phyloP scores from a whole-genome alignment of 805 yeast species.

The Debaryomyces maramus region DNA sequence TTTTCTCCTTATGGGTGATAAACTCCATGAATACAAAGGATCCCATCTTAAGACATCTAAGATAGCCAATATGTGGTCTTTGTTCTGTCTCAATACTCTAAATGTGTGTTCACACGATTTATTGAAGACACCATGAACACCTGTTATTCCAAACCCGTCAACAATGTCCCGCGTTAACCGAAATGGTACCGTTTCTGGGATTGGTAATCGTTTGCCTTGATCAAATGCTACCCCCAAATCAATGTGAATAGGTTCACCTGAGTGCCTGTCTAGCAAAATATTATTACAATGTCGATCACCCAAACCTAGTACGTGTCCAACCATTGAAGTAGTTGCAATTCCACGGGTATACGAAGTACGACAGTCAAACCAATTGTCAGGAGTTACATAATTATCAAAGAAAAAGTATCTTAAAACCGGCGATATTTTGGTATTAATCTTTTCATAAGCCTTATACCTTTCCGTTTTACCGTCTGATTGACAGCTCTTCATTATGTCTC shows the following conservation, averaged over 20 bases:
- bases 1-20: constrained; percentile 69
- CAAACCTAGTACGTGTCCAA: constrained; percentile 84
- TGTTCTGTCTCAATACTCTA: constrained; percentile 61
- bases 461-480: constrained; percentile 47
- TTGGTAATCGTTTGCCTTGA: constrained; percentile 78
- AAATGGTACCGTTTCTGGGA: constrained; percentile 95
- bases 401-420: constrained; percentile 78
- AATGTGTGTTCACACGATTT: constrained; percentile 74
- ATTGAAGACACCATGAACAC: constrained; percentile 74
- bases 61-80: constrained; percentile 72
- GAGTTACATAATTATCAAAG: constrained; percentile 59
- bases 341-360: constrained; percentile 71
- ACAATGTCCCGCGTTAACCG: constrained; percentile 84
- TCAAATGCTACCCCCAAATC: constrained; percentile 97
- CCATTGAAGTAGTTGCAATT: constrained; percentile 79
- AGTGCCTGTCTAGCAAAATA: constrained; percentile 70
- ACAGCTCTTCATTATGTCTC: constrained; percentile 59
- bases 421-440: constrained; percentile 48
- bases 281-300: constrained; percentile 97
- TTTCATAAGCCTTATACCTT: constrained; percentile 46
- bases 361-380: constrained; percentile 73
- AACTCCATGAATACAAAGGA: constrained; percentile 89
- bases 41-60: constrained; percentile 87
- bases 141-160: constrained; percentile 89
- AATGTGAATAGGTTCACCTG: constrained; percentile 94